Evolutionary conservation across 169 alveolate genomes (phyloP), one percentile per base, ranked within the genome.

Genomic region (Plasmodium yoelii): DNA sequence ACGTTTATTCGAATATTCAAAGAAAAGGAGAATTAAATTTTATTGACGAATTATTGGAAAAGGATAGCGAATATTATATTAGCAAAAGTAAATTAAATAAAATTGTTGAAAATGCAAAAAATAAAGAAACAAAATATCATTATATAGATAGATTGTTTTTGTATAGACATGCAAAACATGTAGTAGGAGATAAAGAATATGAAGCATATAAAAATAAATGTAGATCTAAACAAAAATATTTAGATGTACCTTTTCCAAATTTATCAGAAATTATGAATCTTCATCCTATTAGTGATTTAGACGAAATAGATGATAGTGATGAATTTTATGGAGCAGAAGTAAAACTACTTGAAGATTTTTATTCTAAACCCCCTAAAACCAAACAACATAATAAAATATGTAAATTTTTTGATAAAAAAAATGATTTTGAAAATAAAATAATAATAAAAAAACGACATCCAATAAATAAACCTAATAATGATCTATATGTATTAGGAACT

Each of bases 291-390:
- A 69, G 88, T 24, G n/a, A 49, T n/a, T 63, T 28, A 26, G 88
- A 77, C 10, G 88, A 77, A 44, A 68, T 77, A 0, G 88, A 77
- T 24, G 88, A 77, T 46, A 77, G 68, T 0, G 88, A 77, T 47
- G 88, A 77, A 55, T 77, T 64, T 69, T 77, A 77, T 46, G 77
- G 51, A n/a, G 88, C 88, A 5, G 88, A 77, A 68, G 88, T 77
- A 7, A 65, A 63, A 56, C 59, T 63, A 0, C 75, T 77, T n/a
- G 88, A 77, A 44, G 55, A 55, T 12, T 77, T 63, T 51, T 77
- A 77, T 42, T 34, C 42, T 0, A 34, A 63, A 1, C 49, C 39
- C 9, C 64, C 70, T 15, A 64, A 46, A 4, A 34, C 42, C 0
- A 56, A 7, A 7, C 59, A 26, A 18, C 39, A 22, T n/a, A n/a